Percentiles rank a stretch among this genome's conserved stretches.
Conservation (phyloP, 2,329 filamentous ascomycete genomes). For the Colletotrichum sp. region DNA sequence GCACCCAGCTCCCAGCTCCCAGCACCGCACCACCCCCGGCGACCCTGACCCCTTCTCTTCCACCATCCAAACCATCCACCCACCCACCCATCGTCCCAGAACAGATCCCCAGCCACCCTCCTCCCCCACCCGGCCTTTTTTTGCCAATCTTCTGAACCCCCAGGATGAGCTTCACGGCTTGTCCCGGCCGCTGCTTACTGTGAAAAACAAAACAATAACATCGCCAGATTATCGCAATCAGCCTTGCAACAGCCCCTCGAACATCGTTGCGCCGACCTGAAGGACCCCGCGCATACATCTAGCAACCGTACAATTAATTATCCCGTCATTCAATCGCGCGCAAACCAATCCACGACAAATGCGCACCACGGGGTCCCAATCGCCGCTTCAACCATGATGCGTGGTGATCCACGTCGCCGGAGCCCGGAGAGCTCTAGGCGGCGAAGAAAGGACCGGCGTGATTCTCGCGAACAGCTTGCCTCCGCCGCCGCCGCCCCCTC, state of each 20-base stretch:
- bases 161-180: conserved; percentile 20
- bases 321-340: not conserved
- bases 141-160: conserved; percentile 7
- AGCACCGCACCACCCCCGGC: not conserved
- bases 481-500: not conserved
- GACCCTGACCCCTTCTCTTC: not conserved
- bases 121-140: not conserved
- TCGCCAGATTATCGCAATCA: not conserved
- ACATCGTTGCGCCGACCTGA: not conserved
- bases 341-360: conserved; percentile 1
- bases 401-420: conserved; percentile 56
- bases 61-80: not conserved
- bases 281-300: not conserved
- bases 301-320: not conserved
- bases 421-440: conserved; percentile 61
- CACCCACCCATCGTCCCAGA: not conserved
- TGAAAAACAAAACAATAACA: conserved; percentile 26
- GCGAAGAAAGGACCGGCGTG: conserved; percentile 37
- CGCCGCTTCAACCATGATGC: conserved; percentile 51
- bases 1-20: not conserved
- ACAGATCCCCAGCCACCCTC: not conserved
- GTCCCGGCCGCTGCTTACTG: conserved; percentile 14
- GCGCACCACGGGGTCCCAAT: conserved; percentile 7
- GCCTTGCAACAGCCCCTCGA: not conserved
- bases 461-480: conserved; percentile 18